Percentiles rank a stretch among this genome's conserved stretches.
phyloP scores from a whole-genome alignment of 2,329 filamentous ascomycete genomes.

The Monosporascus sp. region DNA sequence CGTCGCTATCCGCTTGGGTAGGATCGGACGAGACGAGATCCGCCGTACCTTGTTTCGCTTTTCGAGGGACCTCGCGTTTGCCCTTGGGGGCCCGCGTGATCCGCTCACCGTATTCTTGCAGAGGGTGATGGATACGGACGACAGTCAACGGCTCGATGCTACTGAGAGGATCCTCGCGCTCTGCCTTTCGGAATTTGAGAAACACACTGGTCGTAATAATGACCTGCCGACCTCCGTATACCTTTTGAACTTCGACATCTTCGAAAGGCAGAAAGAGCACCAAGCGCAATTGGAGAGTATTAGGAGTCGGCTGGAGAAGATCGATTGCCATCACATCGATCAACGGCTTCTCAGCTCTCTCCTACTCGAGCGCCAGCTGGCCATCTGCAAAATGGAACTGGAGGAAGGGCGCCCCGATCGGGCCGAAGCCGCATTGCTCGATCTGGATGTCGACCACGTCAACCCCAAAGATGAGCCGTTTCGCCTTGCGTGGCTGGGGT shows the following conservation, averaged over 20 bases:
- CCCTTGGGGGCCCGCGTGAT: slow-evolving; percentile 13
- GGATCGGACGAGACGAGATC: slow-evolving; percentile 21
- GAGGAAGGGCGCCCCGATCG: slow-evolving; percentile 14
- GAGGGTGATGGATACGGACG: slow-evolving; percentile 16
- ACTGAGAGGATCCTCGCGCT: slow-evolving; percentile 15
- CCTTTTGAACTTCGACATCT: slow-evolving; percentile 21
- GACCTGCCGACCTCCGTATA: slow-evolving; percentile 20
- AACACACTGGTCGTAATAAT: slow-evolving; percentile 17
- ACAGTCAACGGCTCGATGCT: slow-evolving; percentile 14
- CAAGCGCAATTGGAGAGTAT: slow-evolving; percentile 15
- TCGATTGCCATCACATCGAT: slow-evolving; percentile 9
- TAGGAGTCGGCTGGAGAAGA: slow-evolving; percentile 12
- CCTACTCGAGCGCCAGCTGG: slow-evolving; percentile 21
- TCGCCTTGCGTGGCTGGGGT: slow-evolving; percentile 22
- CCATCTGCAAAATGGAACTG: slow-evolving; percentile 20
- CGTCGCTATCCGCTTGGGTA: slow-evolving; percentile 16
- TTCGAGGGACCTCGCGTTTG: slow-evolving; percentile 19
- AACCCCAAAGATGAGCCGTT: slow-evolving; percentile 22
- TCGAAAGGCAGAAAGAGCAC: slow-evolving; percentile 19
- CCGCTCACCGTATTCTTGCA: slow-evolving; percentile 20
- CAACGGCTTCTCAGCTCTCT: slow-evolving; percentile 15
- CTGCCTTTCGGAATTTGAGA: slow-evolving; percentile 18
- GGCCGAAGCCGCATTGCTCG: slow-evolving; percentile 18
- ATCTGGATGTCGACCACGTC: slow-evolving; percentile 12
- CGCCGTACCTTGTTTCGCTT: slow-evolving; percentile 21